These are phyloP conservation scores for Dothistroma pini DNA, from an alignment of 2,329 filamentous ascomycete species.

Conservation along the genomic window DNA sequence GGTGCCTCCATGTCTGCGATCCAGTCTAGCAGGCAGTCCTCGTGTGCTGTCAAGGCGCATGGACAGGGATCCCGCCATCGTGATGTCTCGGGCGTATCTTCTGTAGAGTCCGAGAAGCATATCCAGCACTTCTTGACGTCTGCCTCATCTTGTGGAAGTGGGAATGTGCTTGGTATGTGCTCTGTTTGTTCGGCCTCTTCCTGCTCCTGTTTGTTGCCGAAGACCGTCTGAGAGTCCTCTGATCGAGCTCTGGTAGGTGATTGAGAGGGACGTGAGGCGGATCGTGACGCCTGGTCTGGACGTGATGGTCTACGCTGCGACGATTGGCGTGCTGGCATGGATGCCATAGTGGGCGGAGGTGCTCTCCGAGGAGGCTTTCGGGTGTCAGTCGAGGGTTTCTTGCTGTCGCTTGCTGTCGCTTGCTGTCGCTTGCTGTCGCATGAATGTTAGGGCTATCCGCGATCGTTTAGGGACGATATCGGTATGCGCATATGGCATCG, in stretches of 20 bases:
- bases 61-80: constrained; percentile 86
- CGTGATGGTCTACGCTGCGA: constrained; percentile 23
- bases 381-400: not conserved
- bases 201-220: constrained; percentile 37
- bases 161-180: constrained; percentile 7
- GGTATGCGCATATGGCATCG: not conserved
- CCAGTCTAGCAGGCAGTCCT: constrained; percentile 86
- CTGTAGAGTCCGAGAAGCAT: constrained; percentile 63
- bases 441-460: not conserved
- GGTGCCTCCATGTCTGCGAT: constrained; percentile 80
- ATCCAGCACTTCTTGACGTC: constrained; percentile 62
- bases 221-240: constrained; percentile 46
- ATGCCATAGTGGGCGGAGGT: constrained; percentile 37
- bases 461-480: not conserved
- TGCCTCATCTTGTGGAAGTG: constrained; percentile 30
- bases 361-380: not conserved
- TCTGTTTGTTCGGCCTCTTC: constrained; percentile 13
- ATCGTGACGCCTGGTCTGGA: constrained; percentile 15
- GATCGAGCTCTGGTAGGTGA: constrained; percentile 36
- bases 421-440: not conserved
- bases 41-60: constrained; percentile 86
- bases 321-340: constrained; percentile 37
- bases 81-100: constrained; percentile 57
- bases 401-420: too few relatives aligned
- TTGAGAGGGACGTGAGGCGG: constrained; percentile 14